These are phyloP conservation scores for Hebeloma cylindrosporum DNA, from an alignment of 768 basidiomycete species.

Conservation along the genomic window DNA sequence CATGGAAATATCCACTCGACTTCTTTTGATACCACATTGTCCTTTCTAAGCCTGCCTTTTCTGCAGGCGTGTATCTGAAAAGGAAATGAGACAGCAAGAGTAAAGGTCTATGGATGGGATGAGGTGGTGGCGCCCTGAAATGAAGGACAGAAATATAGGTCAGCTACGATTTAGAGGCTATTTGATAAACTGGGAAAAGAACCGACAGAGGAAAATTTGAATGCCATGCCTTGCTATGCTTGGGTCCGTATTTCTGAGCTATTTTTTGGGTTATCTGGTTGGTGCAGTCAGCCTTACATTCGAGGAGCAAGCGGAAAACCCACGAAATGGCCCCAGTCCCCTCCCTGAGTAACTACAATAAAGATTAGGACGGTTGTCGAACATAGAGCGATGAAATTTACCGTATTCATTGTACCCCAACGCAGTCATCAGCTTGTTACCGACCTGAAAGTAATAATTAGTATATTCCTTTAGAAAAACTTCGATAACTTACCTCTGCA, in stretches of 20 bases:
- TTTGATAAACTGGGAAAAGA: no score
- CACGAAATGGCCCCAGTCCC: constrained; percentile 46
- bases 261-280: constrained; percentile 29
- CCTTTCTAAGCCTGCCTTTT: constrained; percentile 34
- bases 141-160: neutral
- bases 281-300: neutral
- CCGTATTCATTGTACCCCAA: constrained; percentile 53
- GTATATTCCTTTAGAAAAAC: neutral
- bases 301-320: constrained; percentile 9
- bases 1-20: constrained; percentile 37
- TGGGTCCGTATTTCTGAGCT: constrained; percentile 29
- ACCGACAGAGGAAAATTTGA: constrained; percentile 46
- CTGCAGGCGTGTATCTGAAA: constrained; percentile 29
- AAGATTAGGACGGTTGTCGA: neutral
- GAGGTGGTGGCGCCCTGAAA: constrained; percentile 17
- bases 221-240: constrained; percentile 52
- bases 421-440: constrained; percentile 48
- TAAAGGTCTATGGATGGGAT: constrained; percentile 23
- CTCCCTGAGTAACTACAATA: constrained; percentile 43
- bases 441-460: constrained; percentile 32
- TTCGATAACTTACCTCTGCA: constrained; percentile 44
- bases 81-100: constrained; percentile 28
- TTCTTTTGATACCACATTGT: constrained; percentile 27
- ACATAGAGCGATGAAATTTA: constrained; percentile 13
- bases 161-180: no score